Conservation (phyloP, 345 rosid species). For the Raphanus sativus region DNA sequence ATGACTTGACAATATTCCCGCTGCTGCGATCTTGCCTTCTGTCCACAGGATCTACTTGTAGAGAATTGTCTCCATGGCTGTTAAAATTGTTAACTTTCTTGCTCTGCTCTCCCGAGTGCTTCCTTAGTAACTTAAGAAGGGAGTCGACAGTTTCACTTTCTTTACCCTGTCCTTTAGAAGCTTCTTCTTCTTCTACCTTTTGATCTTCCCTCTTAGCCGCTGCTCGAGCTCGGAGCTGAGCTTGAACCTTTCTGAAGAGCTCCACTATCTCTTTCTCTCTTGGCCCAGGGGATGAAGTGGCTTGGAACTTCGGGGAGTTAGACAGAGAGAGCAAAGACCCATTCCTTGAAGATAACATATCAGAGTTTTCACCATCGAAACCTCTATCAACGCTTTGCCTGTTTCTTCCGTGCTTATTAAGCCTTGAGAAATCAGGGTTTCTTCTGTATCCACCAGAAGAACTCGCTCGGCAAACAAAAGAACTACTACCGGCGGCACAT, state of each 20-base stretch:
- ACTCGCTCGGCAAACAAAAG: conserved; percentile 59
- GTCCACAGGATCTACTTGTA: conserved; percentile 19
- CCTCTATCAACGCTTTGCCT: conserved; percentile 59
- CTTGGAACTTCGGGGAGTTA: conserved; percentile 62
- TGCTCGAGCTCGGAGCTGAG: conserved; percentile 85
- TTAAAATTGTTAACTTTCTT: conserved; percentile 43
- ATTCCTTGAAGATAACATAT: conserved; percentile 54
- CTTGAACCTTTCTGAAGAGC: conserved; percentile 84
- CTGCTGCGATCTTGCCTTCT: conserved; percentile 45
- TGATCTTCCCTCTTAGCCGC: conserved; percentile 62
- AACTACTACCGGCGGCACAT: conserved; percentile 38
- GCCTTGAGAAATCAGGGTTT: conserved; percentile 70
- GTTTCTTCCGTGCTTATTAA: conserved; percentile 61
- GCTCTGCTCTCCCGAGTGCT: conserved; percentile 70
- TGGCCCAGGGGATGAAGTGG: conserved; percentile 72
- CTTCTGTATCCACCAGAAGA: conserved; percentile 61
- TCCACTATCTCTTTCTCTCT: conserved; percentile 89
- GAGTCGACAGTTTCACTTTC: conserved; percentile 78
- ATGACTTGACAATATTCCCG: conserved; percentile 23
- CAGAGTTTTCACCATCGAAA: conserved; percentile 59
- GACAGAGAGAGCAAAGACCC: conserved; percentile 65
- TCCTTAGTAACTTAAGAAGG: conserved; percentile 75
- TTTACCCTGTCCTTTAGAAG: conserved; percentile 53
- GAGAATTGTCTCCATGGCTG: conserved; percentile 34
- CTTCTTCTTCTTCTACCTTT: conserved; percentile 53